Evolutionary conservation across 768 basidiomycete genomes (phyloP).

Genomic region (Leccinum fibrillosum): DNA sequence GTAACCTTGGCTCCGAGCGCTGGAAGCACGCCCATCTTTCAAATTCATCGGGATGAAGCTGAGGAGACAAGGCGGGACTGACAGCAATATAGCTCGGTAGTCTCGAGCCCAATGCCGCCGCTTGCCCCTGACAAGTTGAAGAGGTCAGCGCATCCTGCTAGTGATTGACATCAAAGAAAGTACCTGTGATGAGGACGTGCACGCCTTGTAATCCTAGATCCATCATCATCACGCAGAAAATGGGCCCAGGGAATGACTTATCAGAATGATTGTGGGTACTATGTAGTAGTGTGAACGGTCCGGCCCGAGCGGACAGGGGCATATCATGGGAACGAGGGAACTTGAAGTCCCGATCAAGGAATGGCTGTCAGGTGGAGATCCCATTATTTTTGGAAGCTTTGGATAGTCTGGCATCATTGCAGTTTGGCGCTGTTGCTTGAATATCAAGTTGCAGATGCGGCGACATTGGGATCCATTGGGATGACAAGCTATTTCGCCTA

Average conservation of each 20-base stretch:
- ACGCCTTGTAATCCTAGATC: constrained; percentile 58
- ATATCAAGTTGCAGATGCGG: no score
- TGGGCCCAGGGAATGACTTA: background rate
- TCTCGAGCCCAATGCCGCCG: constrained; percentile 69
- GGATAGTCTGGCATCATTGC: no score
- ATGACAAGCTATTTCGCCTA: no score
- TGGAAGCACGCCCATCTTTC: background rate
- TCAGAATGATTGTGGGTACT: background rate
- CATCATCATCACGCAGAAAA: constrained; percentile 33
- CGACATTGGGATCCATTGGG: no score
- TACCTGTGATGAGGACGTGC: constrained; percentile 67
- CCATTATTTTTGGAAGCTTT: no score
- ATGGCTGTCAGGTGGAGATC: no score
- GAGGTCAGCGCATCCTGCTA: background rate
- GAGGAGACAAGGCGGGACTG: constrained; percentile 12
- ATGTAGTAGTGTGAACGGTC: background rate
- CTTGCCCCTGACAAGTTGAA: constrained; percentile 48
- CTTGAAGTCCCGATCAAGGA: background rate
- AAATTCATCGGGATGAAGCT: no score
- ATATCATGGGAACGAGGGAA: background rate
- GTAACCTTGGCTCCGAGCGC: constrained; percentile 68
- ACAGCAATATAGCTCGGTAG: constrained; percentile 53
- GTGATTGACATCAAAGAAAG: background rate
- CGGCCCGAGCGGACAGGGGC: background rate
- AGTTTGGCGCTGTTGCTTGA: no score